Evolutionary conservation across 2,329 filamentous ascomycete genomes (phyloP).

Genomic region (Talaromyces sp.): DNA sequence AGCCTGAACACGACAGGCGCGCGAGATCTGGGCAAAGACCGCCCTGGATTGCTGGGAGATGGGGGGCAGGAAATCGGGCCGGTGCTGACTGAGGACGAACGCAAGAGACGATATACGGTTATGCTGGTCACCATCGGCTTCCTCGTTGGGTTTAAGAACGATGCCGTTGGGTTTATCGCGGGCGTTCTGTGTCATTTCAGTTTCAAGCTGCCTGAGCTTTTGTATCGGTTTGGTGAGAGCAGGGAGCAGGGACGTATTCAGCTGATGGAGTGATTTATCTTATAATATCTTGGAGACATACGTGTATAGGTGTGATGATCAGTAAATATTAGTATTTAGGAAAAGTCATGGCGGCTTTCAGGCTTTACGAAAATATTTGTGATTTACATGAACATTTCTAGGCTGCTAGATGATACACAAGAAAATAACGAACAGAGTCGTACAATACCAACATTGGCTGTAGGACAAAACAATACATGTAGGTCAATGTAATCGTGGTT

Average conservation of each 20-base stretch:
- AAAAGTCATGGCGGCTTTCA: background rate
- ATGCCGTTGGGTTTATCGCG: conserved; percentile 77
- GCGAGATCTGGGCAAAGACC: conserved; percentile 45
- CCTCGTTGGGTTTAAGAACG: conserved; percentile 81
- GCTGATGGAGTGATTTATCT: conserved; percentile 5
- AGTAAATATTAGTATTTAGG: too few species aligned
- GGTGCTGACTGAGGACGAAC: conserved; percentile 59
- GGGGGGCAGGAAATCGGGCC: conserved; percentile 33
- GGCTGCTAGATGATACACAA: too few species aligned
- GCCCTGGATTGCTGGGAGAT: conserved; percentile 14
- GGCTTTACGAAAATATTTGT: background rate
- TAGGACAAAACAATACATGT: too few species aligned
- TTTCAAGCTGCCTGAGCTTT: conserved; percentile 43
- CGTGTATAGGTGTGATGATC: background rate
- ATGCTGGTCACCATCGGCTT: conserved; percentile 85
- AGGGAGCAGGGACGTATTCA: conserved; percentile 27
- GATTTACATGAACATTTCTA: background rate
- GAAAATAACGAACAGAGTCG: background rate
- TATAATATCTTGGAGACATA: background rate
- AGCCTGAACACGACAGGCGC: conserved; percentile 72
- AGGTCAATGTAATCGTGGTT: too few species aligned
- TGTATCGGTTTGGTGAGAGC: conserved; percentile 19
- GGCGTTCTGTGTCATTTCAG: conserved; percentile 75
- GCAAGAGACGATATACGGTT: conserved; percentile 72
- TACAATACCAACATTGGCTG: background rate